Evolutionary conservation across 2,329 filamentous ascomycete species (phyloP).

Genomic region (Clonostachys rhizophaga): DNA sequence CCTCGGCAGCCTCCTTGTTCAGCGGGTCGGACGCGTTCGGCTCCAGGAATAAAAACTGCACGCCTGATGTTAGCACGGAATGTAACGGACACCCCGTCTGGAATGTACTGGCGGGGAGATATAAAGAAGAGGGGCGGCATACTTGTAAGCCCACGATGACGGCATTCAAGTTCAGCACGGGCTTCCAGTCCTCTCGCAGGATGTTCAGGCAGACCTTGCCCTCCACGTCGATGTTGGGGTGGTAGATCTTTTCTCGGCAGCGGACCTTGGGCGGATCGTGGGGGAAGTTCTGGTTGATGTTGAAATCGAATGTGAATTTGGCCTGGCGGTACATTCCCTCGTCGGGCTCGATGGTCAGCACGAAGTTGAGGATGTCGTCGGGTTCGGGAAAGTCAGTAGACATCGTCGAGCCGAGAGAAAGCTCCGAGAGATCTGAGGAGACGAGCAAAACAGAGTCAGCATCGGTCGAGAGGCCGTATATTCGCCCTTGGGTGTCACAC

Average conservation of each 20-base stretch:
- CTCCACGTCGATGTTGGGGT: slow-evolving; percentile 96
- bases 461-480: slow-evolving; percentile 2
- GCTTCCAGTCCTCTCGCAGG: slow-evolving; percentile 97
- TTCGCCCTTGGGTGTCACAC: background rate
- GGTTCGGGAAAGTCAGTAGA: slow-evolving; percentile 75
- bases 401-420: slow-evolving; percentile 76
- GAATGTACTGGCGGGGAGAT: background rate
- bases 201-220: slow-evolving; percentile 99
- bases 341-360: slow-evolving; percentile 76
- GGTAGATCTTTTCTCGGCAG: slow-evolving; percentile 97
- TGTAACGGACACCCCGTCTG: background rate
- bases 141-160: slow-evolving; percentile 93
- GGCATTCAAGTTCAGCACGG: slow-evolving; percentile 92
- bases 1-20: slow-evolving; percentile 96
- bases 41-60: slow-evolving; percentile 91
- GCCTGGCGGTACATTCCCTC: slow-evolving; percentile 87
- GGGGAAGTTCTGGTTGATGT: slow-evolving; percentile 91
- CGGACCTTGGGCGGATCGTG: slow-evolving; percentile 97
- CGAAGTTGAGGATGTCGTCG: slow-evolving; percentile 83
- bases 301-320: slow-evolving; percentile 83
- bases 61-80: background rate
- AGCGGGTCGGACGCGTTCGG: slow-evolving; percentile 96
- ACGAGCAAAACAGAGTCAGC: background rate
- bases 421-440: slow-evolving; percentile 68
- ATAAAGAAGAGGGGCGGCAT: slow-evolving; percentile 15